Base-by-base conservation (phyloP, 305 asterid species). In the Stenogyne calaminthoides region DNA sequence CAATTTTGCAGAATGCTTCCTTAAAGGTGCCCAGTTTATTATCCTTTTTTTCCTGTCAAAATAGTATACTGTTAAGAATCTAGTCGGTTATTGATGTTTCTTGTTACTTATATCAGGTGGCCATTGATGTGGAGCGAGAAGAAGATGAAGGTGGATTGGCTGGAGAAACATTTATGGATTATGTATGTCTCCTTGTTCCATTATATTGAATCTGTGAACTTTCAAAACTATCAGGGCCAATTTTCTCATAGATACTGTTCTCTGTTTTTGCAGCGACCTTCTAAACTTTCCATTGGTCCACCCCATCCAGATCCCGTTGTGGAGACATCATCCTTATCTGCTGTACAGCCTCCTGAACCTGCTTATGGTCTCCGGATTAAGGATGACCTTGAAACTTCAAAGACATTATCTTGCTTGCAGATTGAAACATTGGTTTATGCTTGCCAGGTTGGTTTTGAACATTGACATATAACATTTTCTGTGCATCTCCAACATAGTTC, bases 271-370 rank as follows among this genome's bases (percentile, higher is more conserved):
- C 90, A 95, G 99, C 81, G 97, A 76, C 99, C 98, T 74, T 81
- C 93, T 20, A 92, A 92, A 83, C 73, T 95, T 76, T 91, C 98
- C 72, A 86, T 92, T 73, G 98, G 98, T 57, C 86, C 87, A 66
- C 91, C 96, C 59, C 98, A 92, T 83, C 99, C 99, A 56, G 99
- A 95, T 84, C 96, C 96, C 37, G 80, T 95, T 34, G 98, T 95
- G 82, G 99, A 95, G 90, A 95, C 99, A 42, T 91, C 99, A 60
- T 91, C 90, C 76, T 86, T 92, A 77, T 92, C 98, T 72, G 97
- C 97, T 71, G 91, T 89, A 75, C 98, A 89, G 69, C 99, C 99
- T 77, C 99, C 99, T 65, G 97, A 95, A 80, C 99, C 98, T 58
- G 84, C 97, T 70, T 95, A 92, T 70, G 75, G 79, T 77, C 99